Evolutionary conservation across 2,329 filamentous ascomycete genomes (phyloP).

Genomic region (Penicillium sp.): DNA sequence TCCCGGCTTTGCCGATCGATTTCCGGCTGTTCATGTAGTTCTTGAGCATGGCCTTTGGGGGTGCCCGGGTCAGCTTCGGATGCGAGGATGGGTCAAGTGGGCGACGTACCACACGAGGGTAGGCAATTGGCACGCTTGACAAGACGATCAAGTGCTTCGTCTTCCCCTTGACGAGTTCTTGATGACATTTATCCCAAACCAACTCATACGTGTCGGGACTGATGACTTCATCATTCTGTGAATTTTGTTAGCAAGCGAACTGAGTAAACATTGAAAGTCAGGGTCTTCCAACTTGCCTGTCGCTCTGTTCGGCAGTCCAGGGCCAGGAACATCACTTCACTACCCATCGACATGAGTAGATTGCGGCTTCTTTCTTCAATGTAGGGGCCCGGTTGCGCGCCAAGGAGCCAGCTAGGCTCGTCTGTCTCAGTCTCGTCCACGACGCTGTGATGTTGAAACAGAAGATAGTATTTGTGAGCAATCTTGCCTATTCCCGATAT

Average conservation of each 20-base stretch:
- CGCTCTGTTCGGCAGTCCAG: conserved; percentile 89
- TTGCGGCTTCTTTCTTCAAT: conserved; percentile 81
- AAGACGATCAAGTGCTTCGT: conserved; percentile 87
- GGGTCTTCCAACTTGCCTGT: conserved; percentile 44
- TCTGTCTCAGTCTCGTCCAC: conserved; percentile 70
- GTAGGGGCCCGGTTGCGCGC: conserved; percentile 74
- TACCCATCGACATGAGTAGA: conserved; percentile 76
- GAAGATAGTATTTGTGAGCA: conserved; percentile 97
- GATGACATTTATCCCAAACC: conserved; percentile 78
- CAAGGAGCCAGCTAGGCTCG: conserved; percentile 89
- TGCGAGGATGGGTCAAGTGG: background rate
- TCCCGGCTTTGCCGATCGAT: conserved; percentile 71
- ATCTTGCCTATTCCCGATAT: conserved; percentile 85
- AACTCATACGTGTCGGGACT: conserved; percentile 75
- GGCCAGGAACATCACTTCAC: conserved; percentile 72
- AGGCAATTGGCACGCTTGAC: conserved; percentile 76
- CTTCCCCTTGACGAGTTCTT: conserved; percentile 73
- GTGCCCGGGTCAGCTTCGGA: conserved; percentile 31
- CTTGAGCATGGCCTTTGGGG: conserved; percentile 56
- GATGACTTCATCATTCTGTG: conserved; percentile 65
- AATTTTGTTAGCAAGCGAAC: conserved; percentile 17
- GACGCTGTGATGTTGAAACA: conserved; percentile 94
- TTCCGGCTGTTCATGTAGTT: conserved; percentile 78
- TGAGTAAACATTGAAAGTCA: too few species aligned
- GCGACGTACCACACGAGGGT: conserved; percentile 63